Evolutionary conservation across 345 rosid genomes (phyloP), one percentile per base, ranked within the genome.

Genomic region (Psidium friedrichsthalianum): DNA sequence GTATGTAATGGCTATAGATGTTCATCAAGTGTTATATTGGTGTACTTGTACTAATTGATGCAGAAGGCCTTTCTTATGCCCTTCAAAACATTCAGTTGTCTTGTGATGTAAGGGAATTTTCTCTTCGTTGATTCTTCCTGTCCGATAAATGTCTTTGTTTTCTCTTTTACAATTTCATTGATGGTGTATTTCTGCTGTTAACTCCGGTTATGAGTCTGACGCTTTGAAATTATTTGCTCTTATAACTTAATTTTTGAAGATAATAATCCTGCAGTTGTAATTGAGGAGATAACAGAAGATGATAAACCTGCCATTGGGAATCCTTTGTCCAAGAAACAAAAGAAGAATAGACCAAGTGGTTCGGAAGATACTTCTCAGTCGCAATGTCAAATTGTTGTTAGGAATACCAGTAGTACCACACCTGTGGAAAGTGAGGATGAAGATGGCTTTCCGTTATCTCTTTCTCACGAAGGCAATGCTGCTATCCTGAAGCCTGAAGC

Each of bases 271-370:
- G 58, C 83, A 86, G 54, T 56, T 81, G 87, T 83, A 9, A 82
- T 86, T 86, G 98, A 98, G 97, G 99, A 96, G 94, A 93, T 96
- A 85, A 89, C 87, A 84, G 99, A 96, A 83, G 98, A 96, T 29
- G 94, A 94, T 59, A 89, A 92, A 86, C 92, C 94, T 74, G 52
- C 64, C 16, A 86, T 85, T 78, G 92, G 87, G 85, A 91, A 86
- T 61, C 88, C 51, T 81, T 90, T 87, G 89, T 61, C 91, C 52
- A 93, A 91, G 84, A 89, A 55, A 56, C 90, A 91, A 88, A 94
- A 91, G 89, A 93, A 90, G 89, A 90, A 82, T 76, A 82, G 87
- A 83, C 84, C 88, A 56, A 92, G 69, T 55, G 86, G 89, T 59
- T 87, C 82, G 6, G 93, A 89, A 86, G 91, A 78, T 8, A 89